Conservation (phyloP, 192 early-diverging fungal genomes). For the Kickxella alabastrina region DNA sequence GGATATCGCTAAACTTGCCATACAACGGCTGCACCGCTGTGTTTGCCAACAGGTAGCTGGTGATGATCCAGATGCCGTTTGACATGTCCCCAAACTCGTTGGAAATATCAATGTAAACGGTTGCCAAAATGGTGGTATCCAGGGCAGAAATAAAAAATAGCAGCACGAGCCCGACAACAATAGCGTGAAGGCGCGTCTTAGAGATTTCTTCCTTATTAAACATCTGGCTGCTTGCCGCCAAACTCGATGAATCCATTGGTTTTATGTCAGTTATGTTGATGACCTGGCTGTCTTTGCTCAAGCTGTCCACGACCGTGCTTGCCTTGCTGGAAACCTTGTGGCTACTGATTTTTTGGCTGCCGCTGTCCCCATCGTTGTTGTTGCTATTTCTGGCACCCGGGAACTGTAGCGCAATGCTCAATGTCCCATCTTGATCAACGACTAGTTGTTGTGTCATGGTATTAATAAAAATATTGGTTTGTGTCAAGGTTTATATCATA, state of each 20-base stretch:
- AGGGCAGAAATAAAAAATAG: constrained; percentile 62
- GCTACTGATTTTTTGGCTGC: too few relatives aligned
- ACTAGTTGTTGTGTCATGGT: too few relatives aligned
- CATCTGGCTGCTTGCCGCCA: constrained; percentile 12
- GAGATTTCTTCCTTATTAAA: constrained; percentile 24
- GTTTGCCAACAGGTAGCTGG: constrained; percentile 61
- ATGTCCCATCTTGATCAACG: too few relatives aligned
- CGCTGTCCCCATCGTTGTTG: too few relatives aligned
- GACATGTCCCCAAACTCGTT: constrained; percentile 55
- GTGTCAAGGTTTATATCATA: too few relatives aligned
- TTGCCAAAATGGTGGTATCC: constrained; percentile 72
- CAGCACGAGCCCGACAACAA: constrained; percentile 28
- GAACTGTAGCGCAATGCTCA: too few relatives aligned
- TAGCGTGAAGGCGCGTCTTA: constrained; percentile 8
- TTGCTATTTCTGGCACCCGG: too few relatives aligned
- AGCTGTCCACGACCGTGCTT: too few relatives aligned
- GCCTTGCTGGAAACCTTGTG: too few relatives aligned
- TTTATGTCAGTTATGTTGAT: too few relatives aligned
- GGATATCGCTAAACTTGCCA: constrained; percentile 78
- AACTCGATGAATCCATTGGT: constrained; percentile 10
- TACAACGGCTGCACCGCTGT: constrained; percentile 78
- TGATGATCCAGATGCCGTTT: constrained; percentile 77
- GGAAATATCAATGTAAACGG: constrained; percentile 66
- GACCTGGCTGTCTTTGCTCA: too few relatives aligned
- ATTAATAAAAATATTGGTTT: too few relatives aligned